phyloP scores from a whole-genome alignment of 1,139 yeast genomes.

The Yamadazyma mexicana region DNA sequence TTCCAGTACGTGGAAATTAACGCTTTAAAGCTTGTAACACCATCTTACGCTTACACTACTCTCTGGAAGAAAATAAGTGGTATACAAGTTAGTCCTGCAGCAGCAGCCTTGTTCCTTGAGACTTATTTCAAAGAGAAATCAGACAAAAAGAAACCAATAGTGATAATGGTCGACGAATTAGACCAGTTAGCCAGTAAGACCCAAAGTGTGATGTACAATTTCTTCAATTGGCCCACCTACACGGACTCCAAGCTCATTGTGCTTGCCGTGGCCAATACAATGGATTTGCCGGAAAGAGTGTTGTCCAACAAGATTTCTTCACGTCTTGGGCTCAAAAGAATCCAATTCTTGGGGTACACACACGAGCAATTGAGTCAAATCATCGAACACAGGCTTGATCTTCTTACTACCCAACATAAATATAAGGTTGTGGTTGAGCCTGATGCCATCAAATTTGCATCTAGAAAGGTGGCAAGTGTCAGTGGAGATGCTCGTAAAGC shows the following conservation, averaged over 20 bases:
- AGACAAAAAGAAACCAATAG: constrained; percentile 50
- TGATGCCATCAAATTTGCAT: constrained; percentile 89
- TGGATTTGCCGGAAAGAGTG: constrained; percentile 93
- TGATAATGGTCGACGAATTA: constrained; percentile 85
- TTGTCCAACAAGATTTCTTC: constrained; percentile 88
- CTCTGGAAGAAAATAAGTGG: constrained; percentile 78
- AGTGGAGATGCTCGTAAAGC: constrained; percentile 98
- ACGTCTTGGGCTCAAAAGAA: constrained; percentile 82
- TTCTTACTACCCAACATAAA: constrained; percentile 42
- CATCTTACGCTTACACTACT: constrained; percentile 80
- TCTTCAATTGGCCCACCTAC: constrained; percentile 96
- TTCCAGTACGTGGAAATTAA: constrained; percentile 85
- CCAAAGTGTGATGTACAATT: constrained; percentile 90
- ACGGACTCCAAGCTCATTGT: constrained; percentile 78
- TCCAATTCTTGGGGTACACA: constrained; percentile 87
- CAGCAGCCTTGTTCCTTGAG: constrained; percentile 51
- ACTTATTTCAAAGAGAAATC: constrained; percentile 33
- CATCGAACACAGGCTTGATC: constrained; percentile 67
- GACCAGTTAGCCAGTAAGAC: constrained; percentile 87
- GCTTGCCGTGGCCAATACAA: constrained; percentile 92
- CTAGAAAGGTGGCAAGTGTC: constrained; percentile 92
- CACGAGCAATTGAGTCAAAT: constrained; percentile 76
- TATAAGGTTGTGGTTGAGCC: constrained; percentile 50
- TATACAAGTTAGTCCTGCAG: constrained; percentile 59
- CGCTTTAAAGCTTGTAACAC: constrained; percentile 83